Conservation (phyloP, 2,329 filamentous ascomycete genomes). For the Fusarium devonianum region DNA sequence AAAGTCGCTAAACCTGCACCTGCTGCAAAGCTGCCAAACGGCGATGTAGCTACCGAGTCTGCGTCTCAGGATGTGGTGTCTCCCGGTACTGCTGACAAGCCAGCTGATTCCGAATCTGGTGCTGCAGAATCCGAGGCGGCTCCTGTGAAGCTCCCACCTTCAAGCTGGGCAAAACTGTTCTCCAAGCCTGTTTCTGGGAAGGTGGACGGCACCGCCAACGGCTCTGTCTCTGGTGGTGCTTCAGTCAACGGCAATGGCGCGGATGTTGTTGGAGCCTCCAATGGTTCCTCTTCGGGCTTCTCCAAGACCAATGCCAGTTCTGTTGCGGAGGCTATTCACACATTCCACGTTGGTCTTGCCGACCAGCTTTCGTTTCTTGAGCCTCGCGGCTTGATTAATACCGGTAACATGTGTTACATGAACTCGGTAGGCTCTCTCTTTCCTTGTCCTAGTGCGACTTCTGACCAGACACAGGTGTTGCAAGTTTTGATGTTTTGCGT, state of each 20-base stretch:
- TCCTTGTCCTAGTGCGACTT: not conserved
- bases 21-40: constrained; percentile 39
- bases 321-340: constrained; percentile 77
- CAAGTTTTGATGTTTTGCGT: constrained; percentile 94
- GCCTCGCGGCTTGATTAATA: constrained; percentile 92
- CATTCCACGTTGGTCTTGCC: constrained; percentile 71
- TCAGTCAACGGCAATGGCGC: constrained; percentile 38
- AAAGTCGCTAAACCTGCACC: constrained; percentile 42
- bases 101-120: constrained; percentile 34
- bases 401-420: constrained; percentile 99
- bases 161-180: constrained; percentile 53
- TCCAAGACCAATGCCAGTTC: constrained; percentile 61
- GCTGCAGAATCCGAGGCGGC: constrained; percentile 28
- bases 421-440: constrained; percentile 77
- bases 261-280: constrained; percentile 22
- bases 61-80: constrained; percentile 14
- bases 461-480: constrained; percentile 71
- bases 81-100: constrained; percentile 33
- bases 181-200: constrained; percentile 40
- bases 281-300: constrained; percentile 47
- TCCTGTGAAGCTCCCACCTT: constrained; percentile 44
- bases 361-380: constrained; percentile 83
- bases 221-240: constrained; percentile 23
- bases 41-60: constrained; percentile 26
- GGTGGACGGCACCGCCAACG: constrained; percentile 41